A percentile compares a stretch with the other conserved stretches of the same genome.
These are phyloP conservation scores for Thalassiosira profunda DNA, from an alignment of 108 stramenopile genomes.

Conservation along the genomic window DNA sequence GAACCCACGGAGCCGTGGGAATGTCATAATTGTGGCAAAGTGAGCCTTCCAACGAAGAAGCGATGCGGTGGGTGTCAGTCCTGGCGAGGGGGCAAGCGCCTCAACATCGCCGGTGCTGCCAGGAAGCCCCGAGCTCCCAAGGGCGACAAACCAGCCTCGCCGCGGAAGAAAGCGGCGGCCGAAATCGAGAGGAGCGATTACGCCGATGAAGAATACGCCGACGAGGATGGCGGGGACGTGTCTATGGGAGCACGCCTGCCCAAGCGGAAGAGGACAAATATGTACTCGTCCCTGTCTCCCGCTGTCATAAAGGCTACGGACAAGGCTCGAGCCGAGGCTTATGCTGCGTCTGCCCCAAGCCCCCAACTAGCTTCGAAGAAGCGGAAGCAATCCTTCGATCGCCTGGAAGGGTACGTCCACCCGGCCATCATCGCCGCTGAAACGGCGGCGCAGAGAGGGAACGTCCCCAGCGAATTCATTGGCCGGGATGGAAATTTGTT, in stretches of 20 bases:
- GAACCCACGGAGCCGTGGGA: neutral
- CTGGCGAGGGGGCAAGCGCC: conserved; percentile 17
- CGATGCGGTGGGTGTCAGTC: conserved; percentile 27
- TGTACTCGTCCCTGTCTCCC: conserved; percentile 9
- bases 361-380: neutral
- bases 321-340: neutral
- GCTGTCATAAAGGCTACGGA: conserved; percentile 15
- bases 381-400: neutral
- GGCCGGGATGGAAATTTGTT: conserved; percentile 81
- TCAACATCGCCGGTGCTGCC: neutral
- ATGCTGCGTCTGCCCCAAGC: neutral
- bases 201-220: conserved; percentile 2
- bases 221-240: neutral
- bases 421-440: conserved; percentile 1
- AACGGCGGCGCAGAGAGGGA: neutral
- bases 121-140: conserved; percentile 1
- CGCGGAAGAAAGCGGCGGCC: neutral
- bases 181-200: neutral
- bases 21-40: conserved; percentile 11
- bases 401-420: neutral
- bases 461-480: conserved; percentile 17
- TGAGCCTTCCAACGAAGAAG: conserved; percentile 8
- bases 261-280: conserved; percentile 12
- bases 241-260: conserved; percentile 3
- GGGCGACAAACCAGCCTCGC: neutral